Base-by-base conservation (phyloP, 768 basidiomycete species). In the Lyophyllum atratum region DNA sequence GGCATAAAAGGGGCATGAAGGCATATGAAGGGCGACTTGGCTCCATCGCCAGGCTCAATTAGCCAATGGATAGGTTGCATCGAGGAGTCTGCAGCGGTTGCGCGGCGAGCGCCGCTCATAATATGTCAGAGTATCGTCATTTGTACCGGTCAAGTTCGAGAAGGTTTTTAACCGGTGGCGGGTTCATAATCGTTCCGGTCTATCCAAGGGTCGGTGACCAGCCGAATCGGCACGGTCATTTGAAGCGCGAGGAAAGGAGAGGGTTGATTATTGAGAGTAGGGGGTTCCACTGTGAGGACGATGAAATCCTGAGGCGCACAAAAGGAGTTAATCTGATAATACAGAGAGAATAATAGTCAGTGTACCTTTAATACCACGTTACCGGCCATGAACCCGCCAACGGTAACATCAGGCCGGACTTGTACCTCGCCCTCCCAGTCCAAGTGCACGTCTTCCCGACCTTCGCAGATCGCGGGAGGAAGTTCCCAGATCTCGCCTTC, bases 361-460 rank as follows among this genome's bases (percentile, higher is more conserved):
- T 72, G 62, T 54, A 78, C 80, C 67, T 77, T 76, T 43, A 80
- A 74, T 15, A 70, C 59, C 3, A 85, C 67, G 40, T 76, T 74
- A 12, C 68, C 76, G 1, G 78, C 75, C 28, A 53, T 63, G 69
- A 88, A 88, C 9, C 80, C 72, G 25, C 80, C 79, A 42, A 73
- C 72, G 0, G 66, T 69, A 42, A 79, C 67, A 40, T 78, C 71
- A n/a, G 72, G 64, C 12, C 67, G 61, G 43, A 74, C 71, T 26
- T 64, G 65, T 14, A 87, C 58, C 54, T 81, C 77, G 12, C 86
- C 87, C 58, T 83, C 83, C 80, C 86, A 90, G 60, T 88, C 85
- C 2, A 88, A 69, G 59, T 79, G 72, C 31, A 43, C 67, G 70
- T 10, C 64, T 61, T 54, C 59, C 54, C 29, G 59, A 56, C 28